phyloP scores from a whole-genome alignment of 148 eudicot species.

The Rhododendron simsii region DNA sequence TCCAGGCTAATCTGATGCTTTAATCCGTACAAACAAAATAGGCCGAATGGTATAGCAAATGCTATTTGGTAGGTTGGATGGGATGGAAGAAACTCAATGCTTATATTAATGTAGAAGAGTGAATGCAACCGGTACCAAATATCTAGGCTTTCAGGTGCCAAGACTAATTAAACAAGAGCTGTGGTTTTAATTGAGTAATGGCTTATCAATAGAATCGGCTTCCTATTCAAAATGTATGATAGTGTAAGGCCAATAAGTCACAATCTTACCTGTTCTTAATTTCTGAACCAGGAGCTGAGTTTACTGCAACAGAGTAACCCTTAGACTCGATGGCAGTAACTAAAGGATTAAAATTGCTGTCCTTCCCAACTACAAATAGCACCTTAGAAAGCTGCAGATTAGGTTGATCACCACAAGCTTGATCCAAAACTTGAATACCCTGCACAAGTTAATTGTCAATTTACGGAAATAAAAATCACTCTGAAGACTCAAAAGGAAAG shows the following conservation, averaged over 20 bases:
- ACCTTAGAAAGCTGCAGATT: background rate
- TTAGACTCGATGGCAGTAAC: conserved; percentile 10
- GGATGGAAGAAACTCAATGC: background rate
- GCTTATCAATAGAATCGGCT: background rate
- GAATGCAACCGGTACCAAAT: background rate
- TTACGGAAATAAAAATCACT: background rate
- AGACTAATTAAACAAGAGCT: background rate
- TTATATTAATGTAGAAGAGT: background rate
- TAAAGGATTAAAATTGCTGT: background rate
- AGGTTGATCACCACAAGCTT: conserved; percentile 7
- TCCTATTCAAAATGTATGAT: background rate
- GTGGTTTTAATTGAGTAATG: background rate
- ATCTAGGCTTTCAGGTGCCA: background rate
- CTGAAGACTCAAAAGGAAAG: background rate
- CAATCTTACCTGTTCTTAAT: conserved; percentile 7
- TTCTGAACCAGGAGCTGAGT: background rate
- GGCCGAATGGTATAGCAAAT: background rate
- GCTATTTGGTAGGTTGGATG: background rate
- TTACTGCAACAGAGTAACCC: conserved; percentile 8
- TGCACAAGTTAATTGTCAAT: background rate
- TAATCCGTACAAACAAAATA: background rate
- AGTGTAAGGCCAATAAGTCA: background rate
- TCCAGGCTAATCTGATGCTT: background rate
- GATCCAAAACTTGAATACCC: conserved; percentile 15
- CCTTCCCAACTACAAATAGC: conserved; percentile 10